Evolutionary conservation across 23 red algal genomes (phyloP).

Genomic region (Chondrus crispus): DNA sequence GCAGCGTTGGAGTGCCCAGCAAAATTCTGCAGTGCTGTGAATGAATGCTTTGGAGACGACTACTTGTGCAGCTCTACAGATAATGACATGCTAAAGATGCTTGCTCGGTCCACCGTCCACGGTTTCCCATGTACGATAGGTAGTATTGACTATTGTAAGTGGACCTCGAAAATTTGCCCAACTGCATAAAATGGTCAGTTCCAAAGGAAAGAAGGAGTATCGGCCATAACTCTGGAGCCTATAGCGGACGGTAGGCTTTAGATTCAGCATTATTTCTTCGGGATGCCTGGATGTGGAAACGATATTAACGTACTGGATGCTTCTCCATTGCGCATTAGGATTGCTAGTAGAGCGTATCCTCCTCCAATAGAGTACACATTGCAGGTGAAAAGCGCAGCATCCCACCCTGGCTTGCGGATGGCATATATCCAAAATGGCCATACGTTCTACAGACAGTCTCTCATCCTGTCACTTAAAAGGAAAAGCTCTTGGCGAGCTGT

Average conservation of each 20-base stretch:
- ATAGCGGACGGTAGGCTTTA: neutral
- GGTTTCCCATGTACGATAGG: neutral
- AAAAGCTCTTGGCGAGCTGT: neutral
- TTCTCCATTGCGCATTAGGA: neutral
- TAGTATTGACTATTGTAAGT: constrained; percentile 21
- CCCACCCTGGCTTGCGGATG: neutral
- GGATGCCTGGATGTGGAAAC: neutral
- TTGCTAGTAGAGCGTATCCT: neutral
- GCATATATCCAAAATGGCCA: constrained; percentile 32
- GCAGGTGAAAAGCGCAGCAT: neutral
- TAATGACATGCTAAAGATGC: neutral
- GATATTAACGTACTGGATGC: constrained; percentile 1
- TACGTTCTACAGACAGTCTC: neutral
- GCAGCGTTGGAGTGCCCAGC: no score
- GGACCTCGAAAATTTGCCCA: neutral
- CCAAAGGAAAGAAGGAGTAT: neutral
- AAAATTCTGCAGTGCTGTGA: neutral
- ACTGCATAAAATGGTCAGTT: neutral
- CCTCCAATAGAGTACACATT: neutral
- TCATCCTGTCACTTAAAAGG: neutral
- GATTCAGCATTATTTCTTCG: constrained; percentile 13
- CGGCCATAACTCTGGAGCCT: neutral
- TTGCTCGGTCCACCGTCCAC: neutral
- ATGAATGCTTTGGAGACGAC: neutral
- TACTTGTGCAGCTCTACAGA: neutral